Percentiles rank a stretch among this genome's conserved stretches.
phyloP scores from a whole-genome alignment of 2,329 filamentous ascomycete genomes.

The Talaromyces funiculosus region DNA sequence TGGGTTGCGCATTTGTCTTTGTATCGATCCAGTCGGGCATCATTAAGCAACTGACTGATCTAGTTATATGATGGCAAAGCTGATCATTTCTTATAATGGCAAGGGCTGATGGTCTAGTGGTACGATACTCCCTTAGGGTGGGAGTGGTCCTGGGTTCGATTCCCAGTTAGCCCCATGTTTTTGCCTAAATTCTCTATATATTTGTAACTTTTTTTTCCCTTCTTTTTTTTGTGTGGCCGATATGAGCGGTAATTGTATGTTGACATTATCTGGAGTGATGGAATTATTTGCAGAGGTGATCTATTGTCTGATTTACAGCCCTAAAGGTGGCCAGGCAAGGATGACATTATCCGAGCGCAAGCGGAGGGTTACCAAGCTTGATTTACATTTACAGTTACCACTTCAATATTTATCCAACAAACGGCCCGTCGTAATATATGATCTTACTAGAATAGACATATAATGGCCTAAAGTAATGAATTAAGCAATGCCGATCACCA shows the following conservation, averaged over 20 bases:
- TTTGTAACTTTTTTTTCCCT: background rate
- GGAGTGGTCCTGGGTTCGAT: constrained; percentile 9
- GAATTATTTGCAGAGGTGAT: too few species aligned
- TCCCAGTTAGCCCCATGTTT: constrained; percentile 2
- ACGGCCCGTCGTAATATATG: background rate
- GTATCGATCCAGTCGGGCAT: too few species aligned
- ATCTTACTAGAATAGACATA: too few species aligned
- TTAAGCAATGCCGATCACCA: too few species aligned
- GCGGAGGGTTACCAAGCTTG: background rate
- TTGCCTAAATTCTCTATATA: background rate
- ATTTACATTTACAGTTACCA: too few species aligned
- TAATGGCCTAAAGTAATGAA: too few species aligned
- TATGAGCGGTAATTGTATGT: too few species aligned
- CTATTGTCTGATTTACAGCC: background rate
- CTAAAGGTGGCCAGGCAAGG: background rate
- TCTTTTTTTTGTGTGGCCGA: too few species aligned
- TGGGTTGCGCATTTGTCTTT: too few species aligned
- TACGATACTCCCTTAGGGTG: constrained; percentile 9
- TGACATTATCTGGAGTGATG: too few species aligned
- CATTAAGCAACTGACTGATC: too few species aligned
- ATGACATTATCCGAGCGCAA: background rate
- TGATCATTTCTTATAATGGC: background rate
- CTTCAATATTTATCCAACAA: background rate
- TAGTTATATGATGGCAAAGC: background rate
- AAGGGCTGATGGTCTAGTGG: constrained; percentile 6